Evolutionary conservation across 306 rosid species (phyloP), one percentile per base, ranked within the genome.

Genomic region (Castanea mollissima): DNA sequence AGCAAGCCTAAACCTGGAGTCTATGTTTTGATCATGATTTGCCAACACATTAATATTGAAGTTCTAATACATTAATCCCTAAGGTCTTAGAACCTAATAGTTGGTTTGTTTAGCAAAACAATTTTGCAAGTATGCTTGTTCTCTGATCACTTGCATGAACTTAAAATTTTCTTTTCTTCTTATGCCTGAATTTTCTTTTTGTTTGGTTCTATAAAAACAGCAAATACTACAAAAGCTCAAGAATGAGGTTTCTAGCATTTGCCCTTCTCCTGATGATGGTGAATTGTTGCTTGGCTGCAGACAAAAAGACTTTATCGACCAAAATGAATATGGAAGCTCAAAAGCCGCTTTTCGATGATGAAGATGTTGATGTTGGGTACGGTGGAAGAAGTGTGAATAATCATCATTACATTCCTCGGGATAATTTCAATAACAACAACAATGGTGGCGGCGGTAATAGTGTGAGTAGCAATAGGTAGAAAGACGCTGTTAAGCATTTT

Each of bases 361-460:
- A 73, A 14, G 60, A 76, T 2, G 52, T 20, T 4, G 56, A 60
- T 69, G 57, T 58, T 18, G 51, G 56, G 35, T 29, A 64, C 13
- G 76, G 74, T 51, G 69, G 75, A 64, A 56, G 35, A 54, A 58
- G 44, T 46, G 80, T 59, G 49, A 78, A 63, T 31, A 76, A 77
- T 55, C 89, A 83, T 56, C 85, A 77, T 73, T 46, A 73, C 34
- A 77, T 83, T 21, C 89, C 83, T 14, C 46, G 81, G 60, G 52
- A 77, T 21, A 73, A 83, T 27, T 82, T 46, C 21, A 68, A 5
- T 35, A 35, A 78, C 71, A 55, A 56, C 58, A 19, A 19, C 13
- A 44, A 55, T 23, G 78, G 79, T 18, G 71, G 56, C 55, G 34
- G n/a, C 8, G 32, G 32, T 4, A 55, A 20, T 0, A 31, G 31